Evolutionary conservation across 352 stramenopile species (phyloP), one percentile per base, ranked within the genome.

Genomic region (Phytopythium kandeliae): DNA sequence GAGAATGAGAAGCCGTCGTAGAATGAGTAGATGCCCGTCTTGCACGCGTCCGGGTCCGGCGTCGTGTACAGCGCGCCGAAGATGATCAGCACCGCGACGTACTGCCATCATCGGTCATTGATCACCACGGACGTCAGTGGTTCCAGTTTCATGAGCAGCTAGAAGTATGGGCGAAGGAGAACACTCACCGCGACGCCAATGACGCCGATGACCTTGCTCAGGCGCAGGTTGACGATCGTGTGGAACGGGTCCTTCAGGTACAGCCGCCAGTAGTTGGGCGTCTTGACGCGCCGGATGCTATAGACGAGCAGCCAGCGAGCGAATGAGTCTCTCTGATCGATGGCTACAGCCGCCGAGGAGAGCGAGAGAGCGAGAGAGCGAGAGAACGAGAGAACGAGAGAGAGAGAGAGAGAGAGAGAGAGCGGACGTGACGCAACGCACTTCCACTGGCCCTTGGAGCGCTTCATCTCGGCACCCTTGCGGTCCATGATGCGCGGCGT

Each of bases 211-310:
- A 93, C 82, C 71, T 93, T 93, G 62, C 73, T 85, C 50, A 89
- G 50, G 0, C 82, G 81, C 62, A 90, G 74, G 58, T 93, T 89
- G 31, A 93, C 78, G 19, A 93, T 60, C 30, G 75, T 78, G 62
- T 93, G 82, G 66, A 93, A 93, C 36, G 82, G 82, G 48, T 89
- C 82, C 47, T 89, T 75, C 42, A 91, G 61, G 58, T 93, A 93
- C 35, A 90, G 60, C 53, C 86, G 87, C 79, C 79, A 93, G 59
- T 89, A 89, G 41, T 90, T 58, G 10, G 80, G 72, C 51, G 86
- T 70, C 58, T 89, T 89, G 28, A 87, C 54, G 22, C 82, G 82
- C 3, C 76, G 75, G 59, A 93, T 91, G 41, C 82, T 93, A 24
- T 15, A 45, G 25, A 45, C 35, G 59, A n/a, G n/a, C n/a, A n/a